These are phyloP conservation scores for Nigrospora oryzae DNA, from an alignment of 2,329 filamentous ascomycete genomes.

Conservation along the genomic window DNA sequence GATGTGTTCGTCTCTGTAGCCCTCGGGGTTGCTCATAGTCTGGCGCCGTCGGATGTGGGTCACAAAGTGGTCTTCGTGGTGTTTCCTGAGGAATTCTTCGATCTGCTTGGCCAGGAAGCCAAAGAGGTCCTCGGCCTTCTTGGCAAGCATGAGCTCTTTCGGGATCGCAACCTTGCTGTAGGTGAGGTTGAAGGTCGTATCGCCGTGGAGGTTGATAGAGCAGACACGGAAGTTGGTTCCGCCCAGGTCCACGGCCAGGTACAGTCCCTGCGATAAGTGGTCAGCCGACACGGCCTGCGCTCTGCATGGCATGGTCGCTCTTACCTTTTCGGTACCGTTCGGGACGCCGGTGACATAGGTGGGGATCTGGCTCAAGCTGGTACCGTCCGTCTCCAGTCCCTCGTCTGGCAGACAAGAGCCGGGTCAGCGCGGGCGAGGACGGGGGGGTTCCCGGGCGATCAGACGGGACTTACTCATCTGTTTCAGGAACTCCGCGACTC, in stretches of 20 bases:
- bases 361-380: slow-evolving; percentile 88
- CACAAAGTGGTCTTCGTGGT: slow-evolving; percentile 83
- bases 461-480: slow-evolving; percentile 58
- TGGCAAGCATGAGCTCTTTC: slow-evolving; percentile 79
- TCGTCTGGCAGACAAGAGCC: slow-evolving; percentile 47
- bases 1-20: slow-evolving; percentile 62
- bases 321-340: slow-evolving; percentile 94
- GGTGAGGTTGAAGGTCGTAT: slow-evolving; percentile 89
- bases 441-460: background rate
- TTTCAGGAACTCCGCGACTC: slow-evolving; percentile 75
- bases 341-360: slow-evolving; percentile 94
- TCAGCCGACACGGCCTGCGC: background rate
- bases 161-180: slow-evolving; percentile 91
- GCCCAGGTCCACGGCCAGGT: slow-evolving; percentile 94
- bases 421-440: background rate
- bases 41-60: slow-evolving; percentile 57
- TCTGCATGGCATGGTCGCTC: background rate
- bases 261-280: slow-evolving; percentile 60
- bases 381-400: slow-evolving; percentile 69
- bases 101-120: slow-evolving; percentile 89
- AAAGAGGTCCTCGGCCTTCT: slow-evolving; percentile 81
- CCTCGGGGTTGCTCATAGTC: slow-evolving; percentile 48
- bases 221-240: slow-evolving; percentile 98
- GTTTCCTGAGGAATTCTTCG: slow-evolving; percentile 74
- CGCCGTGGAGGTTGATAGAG: slow-evolving; percentile 86